Evolutionary conservation across 331 rosid genomes (phyloP), one percentile per base, ranked within the genome.

Genomic region (Cydonia oblonga): DNA sequence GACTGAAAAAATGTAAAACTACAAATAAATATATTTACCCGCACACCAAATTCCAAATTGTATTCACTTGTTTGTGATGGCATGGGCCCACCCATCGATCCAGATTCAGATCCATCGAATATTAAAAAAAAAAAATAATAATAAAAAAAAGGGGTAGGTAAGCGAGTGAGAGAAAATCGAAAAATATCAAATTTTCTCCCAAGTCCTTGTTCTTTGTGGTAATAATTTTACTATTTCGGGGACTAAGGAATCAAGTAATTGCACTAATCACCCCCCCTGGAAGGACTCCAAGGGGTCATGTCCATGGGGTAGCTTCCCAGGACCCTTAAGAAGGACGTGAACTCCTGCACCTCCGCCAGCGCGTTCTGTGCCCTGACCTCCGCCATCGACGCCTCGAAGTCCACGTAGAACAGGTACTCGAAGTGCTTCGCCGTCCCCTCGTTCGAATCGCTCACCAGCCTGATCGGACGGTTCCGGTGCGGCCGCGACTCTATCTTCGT

Each of bases 291-390:
- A 0, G 91, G 88, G 0, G 96, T 88, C 97, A 95, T 90, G 51
- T 93, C 98, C 90, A 93, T 90, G 0, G 98, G 98, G 75, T 93
- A 93, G 71, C 98, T 87, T 0, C 98, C 98, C 68, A 93, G 67
- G 0, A 93, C 97, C 69, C 98, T 80, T 84, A 93, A 82, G 83
- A 93, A 93, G 0, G 98, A 90, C 1, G 96, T 89, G 84, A 86
- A 93, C 38, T 90, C 98, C 89, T 93, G 90, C 19, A 93, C 96
- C 74, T 93, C 98, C 3, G 96, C 97, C 70, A 90, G 40, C 5
- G 98, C 98, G 29, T 93, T 89, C 77, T 93, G 92, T 0, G 96
- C 96, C 69, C 89, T 84, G 0, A 82, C 87, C 8, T 93, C 98
- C 30, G 92, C 98, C 97, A 93, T 86, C 0, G 98, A 93, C 1